phyloP scores from a whole-genome alignment of 495 filamentous ascomycete genomes.

The Aspergillus haitiensis region DNA sequence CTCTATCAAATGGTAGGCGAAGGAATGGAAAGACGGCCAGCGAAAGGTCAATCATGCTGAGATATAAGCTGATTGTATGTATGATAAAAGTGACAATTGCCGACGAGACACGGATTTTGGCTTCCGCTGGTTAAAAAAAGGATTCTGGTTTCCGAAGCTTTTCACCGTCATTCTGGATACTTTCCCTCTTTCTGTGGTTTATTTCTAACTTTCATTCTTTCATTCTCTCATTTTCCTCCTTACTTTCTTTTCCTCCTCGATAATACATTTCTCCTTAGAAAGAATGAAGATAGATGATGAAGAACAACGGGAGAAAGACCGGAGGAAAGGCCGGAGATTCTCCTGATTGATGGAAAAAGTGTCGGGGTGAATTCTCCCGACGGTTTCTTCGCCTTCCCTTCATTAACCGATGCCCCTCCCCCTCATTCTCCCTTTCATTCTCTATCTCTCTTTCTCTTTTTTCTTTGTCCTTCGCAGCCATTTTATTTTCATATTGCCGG shows the following conservation, averaged over 20 bases:
- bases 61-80: too few species aligned
- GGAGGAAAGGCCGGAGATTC: background rate
- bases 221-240: background rate
- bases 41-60: slow-evolving; percentile 2
- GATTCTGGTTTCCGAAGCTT: slow-evolving; percentile 19
- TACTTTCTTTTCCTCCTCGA: background rate
- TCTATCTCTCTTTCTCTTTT: slow-evolving; percentile 15
- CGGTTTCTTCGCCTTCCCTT: background rate
- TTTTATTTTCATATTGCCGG: too few species aligned
- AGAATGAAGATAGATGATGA: background rate
- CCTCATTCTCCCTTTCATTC: background rate
- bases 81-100: slow-evolving; percentile 21
- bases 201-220: background rate
- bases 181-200: too few species aligned
- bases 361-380: background rate
- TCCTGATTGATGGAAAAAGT: slow-evolving; percentile 2
- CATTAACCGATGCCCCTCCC: slow-evolving; percentile 1
- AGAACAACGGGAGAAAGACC: background rate
- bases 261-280: background rate
- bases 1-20: too few species aligned
- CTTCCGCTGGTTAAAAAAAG: slow-evolving; percentile 22
- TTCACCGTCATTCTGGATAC: background rate
- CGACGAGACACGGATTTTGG: slow-evolving; percentile 31
- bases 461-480: slow-evolving; percentile 12
- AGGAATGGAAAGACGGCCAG: background rate